These are phyloP conservation scores for Agaricus blazei DNA, from an alignment of 768 basidiomycete species.

Conservation along the genomic window DNA sequence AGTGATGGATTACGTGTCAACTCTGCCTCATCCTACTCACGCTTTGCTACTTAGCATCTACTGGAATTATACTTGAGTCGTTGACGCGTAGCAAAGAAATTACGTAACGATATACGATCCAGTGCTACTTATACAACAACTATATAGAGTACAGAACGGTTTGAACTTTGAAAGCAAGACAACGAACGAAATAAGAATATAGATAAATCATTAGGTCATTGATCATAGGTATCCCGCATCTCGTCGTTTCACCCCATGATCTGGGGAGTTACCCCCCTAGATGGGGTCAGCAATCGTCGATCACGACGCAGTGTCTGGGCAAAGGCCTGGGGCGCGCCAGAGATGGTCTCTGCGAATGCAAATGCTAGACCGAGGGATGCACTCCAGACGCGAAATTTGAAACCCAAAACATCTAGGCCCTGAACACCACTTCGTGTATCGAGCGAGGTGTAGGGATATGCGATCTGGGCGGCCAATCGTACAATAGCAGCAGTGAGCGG, in stretches of 20 bases:
- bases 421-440: slow-evolving; percentile 19
- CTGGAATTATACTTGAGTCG: not conserved
- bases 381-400: slow-evolving; percentile 48
- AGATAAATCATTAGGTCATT: slow-evolving; percentile 2
- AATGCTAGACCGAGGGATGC: slow-evolving; percentile 57
- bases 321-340: slow-evolving; percentile 35
- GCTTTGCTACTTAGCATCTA: too few species aligned
- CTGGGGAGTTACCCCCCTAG: slow-evolving; percentile 1
- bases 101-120: not conserved
- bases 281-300: slow-evolving; percentile 12
- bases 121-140: slow-evolving; percentile 2
- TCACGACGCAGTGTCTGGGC: slow-evolving; percentile 24
- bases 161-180: slow-evolving; percentile 10
- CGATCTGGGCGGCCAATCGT: slow-evolving; percentile 54
- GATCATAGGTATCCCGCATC: slow-evolving; percentile 3
- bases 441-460: slow-evolving; percentile 44
- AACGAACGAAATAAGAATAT: slow-evolving; percentile 11
- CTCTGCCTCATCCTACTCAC: too few species aligned
- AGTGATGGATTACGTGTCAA: too few species aligned
- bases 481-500: slow-evolving; percentile 61
- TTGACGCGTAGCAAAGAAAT: not conserved
- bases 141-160: slow-evolving; percentile 7
- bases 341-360: slow-evolving; percentile 64
- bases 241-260: not conserved
- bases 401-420: slow-evolving; percentile 51